These are phyloP conservation scores for Phaeoacremonium minimum DNA, from an alignment of 2,329 filamentous ascomycete genomes.

Conservation along the genomic window DNA sequence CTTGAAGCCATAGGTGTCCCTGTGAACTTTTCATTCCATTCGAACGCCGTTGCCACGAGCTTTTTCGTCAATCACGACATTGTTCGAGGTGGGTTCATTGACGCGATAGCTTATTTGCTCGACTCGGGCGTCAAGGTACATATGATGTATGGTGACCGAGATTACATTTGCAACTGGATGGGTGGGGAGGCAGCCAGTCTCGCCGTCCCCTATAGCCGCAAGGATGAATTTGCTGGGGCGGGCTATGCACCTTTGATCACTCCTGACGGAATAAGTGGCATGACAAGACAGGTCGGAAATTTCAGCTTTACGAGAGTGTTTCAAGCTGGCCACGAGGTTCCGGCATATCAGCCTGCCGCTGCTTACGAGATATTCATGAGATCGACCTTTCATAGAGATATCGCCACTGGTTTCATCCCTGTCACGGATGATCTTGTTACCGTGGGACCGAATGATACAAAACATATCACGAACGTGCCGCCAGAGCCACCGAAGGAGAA, in stretches of 20 bases:
- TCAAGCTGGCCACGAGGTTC: slow-evolving; percentile 49
- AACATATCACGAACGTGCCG: slow-evolving; percentile 8
- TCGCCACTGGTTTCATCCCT: slow-evolving; percentile 36
- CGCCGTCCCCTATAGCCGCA: slow-evolving; percentile 54
- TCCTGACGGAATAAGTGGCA: slow-evolving; percentile 54
- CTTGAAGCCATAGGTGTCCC: slow-evolving; percentile 54
- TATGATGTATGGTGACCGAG: slow-evolving; percentile 52
- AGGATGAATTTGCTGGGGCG: slow-evolving; percentile 53
- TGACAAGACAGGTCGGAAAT: slow-evolving; percentile 63
- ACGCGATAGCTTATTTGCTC: slow-evolving; percentile 43
- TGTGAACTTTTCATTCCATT: slow-evolving; percentile 48
- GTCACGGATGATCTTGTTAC: slow-evolving; percentile 7
- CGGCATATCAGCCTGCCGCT: slow-evolving; percentile 42
- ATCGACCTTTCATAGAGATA: slow-evolving; percentile 39
- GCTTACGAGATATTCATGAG: slow-evolving; percentile 43
- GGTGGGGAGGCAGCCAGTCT: slow-evolving; percentile 43
- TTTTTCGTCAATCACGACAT: slow-evolving; percentile 29
- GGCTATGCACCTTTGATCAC: slow-evolving; percentile 63
- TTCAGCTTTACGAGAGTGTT: slow-evolving; percentile 53
- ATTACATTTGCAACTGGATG: slow-evolving; percentile 48
- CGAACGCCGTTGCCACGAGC: slow-evolving; percentile 30
- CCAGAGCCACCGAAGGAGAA: not conserved
- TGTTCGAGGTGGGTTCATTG: slow-evolving; percentile 25
- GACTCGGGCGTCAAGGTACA: slow-evolving; percentile 50
- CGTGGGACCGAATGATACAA: slow-evolving; percentile 5